A percentile compares a stretch with the other conserved stretches of the same genome.
Conservation (phyloP, 768 basidiomycete genomes). For the Trametes elegans region DNA sequence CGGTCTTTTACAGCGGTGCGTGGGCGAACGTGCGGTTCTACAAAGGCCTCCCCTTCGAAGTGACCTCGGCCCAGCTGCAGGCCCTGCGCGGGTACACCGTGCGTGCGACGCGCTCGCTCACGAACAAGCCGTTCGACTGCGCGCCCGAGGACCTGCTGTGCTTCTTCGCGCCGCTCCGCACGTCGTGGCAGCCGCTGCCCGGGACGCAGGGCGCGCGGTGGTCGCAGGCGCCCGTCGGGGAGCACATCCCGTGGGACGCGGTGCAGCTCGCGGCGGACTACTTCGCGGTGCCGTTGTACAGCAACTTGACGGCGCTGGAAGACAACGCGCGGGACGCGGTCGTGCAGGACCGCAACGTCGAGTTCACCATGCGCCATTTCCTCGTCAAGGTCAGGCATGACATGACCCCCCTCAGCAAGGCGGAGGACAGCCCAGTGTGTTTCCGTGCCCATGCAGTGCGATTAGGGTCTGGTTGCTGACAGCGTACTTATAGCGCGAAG, state of each 20-base stretch:
- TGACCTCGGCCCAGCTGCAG: conserved; percentile 46
- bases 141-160: conserved; percentile 53
- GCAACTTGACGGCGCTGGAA: conserved; percentile 30
- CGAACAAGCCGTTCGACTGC: conserved; percentile 70
- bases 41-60: conserved; percentile 47
- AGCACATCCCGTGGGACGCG: conserved; percentile 61
- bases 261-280: conserved; percentile 50
- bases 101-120: conserved; percentile 56
- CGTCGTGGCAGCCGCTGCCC: conserved; percentile 34
- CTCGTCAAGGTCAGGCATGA: conserved; percentile 57
- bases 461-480: conserved; percentile 10
- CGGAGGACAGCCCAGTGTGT: conserved; percentile 62
- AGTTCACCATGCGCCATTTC: conserved; percentile 71
- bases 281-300: conserved; percentile 49
- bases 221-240: conserved; percentile 35
- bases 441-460: background rate
- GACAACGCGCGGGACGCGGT: conserved; percentile 59
- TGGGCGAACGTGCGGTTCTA: conserved; percentile 42
- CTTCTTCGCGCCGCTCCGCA: conserved; percentile 61
- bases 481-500: conserved; percentile 54
- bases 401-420: conserved; percentile 71
- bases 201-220: background rate
- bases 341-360: conserved; percentile 74
- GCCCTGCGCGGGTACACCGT: conserved; percentile 61
- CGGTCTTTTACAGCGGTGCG: conserved; percentile 56